phyloP scores from a whole-genome alignment of 352 stramenopile species.

The Phytophthora europaea region DNA sequence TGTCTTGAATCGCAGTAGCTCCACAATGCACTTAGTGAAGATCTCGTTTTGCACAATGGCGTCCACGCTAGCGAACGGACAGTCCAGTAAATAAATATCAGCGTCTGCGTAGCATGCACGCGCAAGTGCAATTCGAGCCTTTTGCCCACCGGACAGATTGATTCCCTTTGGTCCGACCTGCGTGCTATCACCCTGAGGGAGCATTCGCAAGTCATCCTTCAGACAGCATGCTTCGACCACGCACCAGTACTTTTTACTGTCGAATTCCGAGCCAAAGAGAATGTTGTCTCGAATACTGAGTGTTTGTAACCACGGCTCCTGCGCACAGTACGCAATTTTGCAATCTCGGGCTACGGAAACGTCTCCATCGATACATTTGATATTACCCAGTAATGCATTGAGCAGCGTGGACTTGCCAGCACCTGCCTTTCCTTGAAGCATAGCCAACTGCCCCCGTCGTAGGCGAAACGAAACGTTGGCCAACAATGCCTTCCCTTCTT shows the following conservation, averaged over 20 bases:
- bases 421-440: constrained; percentile 69
- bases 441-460: constrained; percentile 57
- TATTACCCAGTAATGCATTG: constrained; percentile 56
- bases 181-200: constrained; percentile 71
- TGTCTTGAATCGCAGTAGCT: constrained; percentile 63
- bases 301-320: constrained; percentile 97
- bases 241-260: constrained; percentile 69
- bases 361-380: constrained; percentile 51
- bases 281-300: constrained; percentile 98
- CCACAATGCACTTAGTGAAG: constrained; percentile 63
- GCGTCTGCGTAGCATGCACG: constrained; percentile 67
- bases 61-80: constrained; percentile 65
- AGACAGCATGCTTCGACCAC: constrained; percentile 73
- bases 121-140: constrained; percentile 64
- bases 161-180: constrained; percentile 58
- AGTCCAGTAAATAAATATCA: constrained; percentile 64
- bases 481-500: constrained; percentile 53
- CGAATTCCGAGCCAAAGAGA: constrained; percentile 92
- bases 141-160: constrained; percentile 69
- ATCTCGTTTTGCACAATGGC: constrained; percentile 70
- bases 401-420: constrained; percentile 75
- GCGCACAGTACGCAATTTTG: constrained; percentile 85
- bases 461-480: constrained; percentile 62
- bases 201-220: constrained; percentile 46
- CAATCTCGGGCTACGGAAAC: constrained; percentile 47